phyloP scores from a whole-genome alignment of 495 filamentous ascomycete genomes.

The Articulospora tetracladia region DNA sequence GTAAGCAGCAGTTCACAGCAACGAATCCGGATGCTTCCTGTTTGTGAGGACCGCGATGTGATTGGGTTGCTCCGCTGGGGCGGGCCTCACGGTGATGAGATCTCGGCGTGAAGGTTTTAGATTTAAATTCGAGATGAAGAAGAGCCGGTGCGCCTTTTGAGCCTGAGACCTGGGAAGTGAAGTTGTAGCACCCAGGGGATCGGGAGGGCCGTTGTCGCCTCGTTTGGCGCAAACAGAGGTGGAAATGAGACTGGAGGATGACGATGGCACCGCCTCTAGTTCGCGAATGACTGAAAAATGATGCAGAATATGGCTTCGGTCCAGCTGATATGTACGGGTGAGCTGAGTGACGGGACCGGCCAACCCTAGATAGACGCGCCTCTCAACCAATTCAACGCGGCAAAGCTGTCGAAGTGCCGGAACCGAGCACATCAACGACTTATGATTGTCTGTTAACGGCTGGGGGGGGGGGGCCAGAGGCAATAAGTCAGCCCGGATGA shows the following conservation, averaged over 20 bases:
- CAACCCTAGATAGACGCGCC: background rate
- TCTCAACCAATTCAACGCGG: conserved; percentile 6
- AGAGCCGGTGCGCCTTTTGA: conserved; percentile 12
- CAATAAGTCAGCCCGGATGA: conserved; percentile 20
- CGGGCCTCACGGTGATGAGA: conserved; percentile 8
- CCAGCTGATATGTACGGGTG: background rate
- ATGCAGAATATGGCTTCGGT: too few relatives aligned
- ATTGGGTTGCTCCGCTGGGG: conserved; percentile 10
- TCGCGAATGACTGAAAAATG: too few relatives aligned
- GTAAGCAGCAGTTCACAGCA: background rate
- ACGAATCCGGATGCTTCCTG: background rate
- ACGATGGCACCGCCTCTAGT: background rate
- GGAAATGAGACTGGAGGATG: conserved; percentile 16
- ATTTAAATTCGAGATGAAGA: background rate
- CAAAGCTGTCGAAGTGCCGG: conserved; percentile 15
- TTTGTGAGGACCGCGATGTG: background rate
- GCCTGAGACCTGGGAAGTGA: conserved; percentile 7
- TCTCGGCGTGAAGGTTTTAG: conserved; percentile 2
- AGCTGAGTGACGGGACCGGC: background rate
- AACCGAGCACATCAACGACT: conserved; percentile 3
- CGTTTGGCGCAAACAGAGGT: conserved; percentile 25
- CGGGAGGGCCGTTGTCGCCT: conserved; percentile 14
- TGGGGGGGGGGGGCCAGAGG: conserved; percentile 6
- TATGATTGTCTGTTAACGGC: background rate
- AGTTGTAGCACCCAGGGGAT: conserved; percentile 9